Base-by-base conservation (phyloP, 208 protist genomes). In the Acanthamoeba divionensis region DNA sequence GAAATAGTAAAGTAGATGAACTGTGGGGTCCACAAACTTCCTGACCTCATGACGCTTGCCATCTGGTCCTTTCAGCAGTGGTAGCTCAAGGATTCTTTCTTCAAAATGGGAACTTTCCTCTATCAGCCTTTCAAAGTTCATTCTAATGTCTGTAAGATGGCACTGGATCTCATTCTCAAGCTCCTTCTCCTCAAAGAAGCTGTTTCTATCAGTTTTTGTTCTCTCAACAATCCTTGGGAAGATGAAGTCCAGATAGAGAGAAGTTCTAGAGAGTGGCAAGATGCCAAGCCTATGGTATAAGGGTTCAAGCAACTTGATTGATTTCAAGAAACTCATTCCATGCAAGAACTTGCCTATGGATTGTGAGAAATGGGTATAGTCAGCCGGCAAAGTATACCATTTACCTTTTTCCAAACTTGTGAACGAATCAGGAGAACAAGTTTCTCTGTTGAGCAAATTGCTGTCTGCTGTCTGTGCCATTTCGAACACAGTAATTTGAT, bases 351-450 rank as follows among this genome's bases (percentile, higher is more conserved):
- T 57, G 45, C 24, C 67, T 47, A 13, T 3, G 15, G 48, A 44
- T 0, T 15, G 52, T 24, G n/a, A 36, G 1, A 31, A 50, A 21
- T 62, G 71, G 24, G 45, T 24, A 13, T 62, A 82, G 71, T 82
- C 71, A 21, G 54, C 71, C 6, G 71, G 71, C 21, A 82, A 50
- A 7, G 71, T 82, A 50, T 82, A 82, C 71, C 71, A 82, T 10
- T 82, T 82, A 8, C 67, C 29, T 0, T 82, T 31, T 29, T 82
- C 60, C 29, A 82, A 50, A 24, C 36, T 82, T 18, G 71, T 82
- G 47, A 62, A n/a, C n/a, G n/a, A n/a, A n/a, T n/a, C n/a, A n/a
- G n/a, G n/a, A n/a, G n/a, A n/a, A n/a, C n/a, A n/a, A n/a, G n/a
- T n/a, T n/a, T n/a, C n/a, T n/a, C n/a, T n/a, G n/a, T n/a, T n/a